Conservation (phyloP, 352 stramenopile genomes). For the Globisporangium paroecandrum region DNA sequence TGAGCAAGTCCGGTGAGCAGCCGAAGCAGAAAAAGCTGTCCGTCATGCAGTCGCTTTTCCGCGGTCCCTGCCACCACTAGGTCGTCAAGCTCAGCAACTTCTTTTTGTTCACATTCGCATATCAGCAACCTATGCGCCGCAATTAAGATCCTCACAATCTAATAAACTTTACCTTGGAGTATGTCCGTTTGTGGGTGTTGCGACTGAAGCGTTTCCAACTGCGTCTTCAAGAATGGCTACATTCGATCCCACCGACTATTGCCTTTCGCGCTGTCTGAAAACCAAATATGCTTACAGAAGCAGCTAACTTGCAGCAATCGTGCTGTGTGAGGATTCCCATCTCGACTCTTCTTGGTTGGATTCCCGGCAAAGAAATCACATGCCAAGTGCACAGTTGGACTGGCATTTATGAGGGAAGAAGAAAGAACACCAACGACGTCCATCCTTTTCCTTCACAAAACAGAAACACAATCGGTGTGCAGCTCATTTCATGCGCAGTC, state of each 20-base stretch:
- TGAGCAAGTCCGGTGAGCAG: neutral
- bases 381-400: neutral
- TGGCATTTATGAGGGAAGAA: neutral
- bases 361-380: neutral
- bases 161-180: too few relatives aligned
- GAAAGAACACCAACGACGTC: neutral
- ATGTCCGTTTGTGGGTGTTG: too few relatives aligned
- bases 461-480: neutral
- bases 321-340: too few relatives aligned
- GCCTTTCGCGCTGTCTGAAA: too few relatives aligned
- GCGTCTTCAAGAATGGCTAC: too few relatives aligned
- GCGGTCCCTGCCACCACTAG: slow-evolving; percentile 13
- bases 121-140: too few relatives aligned
- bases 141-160: too few relatives aligned
- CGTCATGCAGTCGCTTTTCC: slow-evolving; percentile 7
- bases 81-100: neutral
- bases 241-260: too few relatives aligned
- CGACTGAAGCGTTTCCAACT: too few relatives aligned
- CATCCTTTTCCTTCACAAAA: neutral
- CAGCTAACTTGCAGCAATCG: too few relatives aligned
- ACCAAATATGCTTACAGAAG: too few relatives aligned
- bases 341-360: too few relatives aligned
- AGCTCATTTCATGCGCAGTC: neutral
- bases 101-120: neutral
- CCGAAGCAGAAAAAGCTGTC: slow-evolving; percentile 4